These are phyloP conservation scores for Scenedesmus sp. DNA, from an alignment of 163 green algal genomes.

Conservation along the genomic window DNA sequence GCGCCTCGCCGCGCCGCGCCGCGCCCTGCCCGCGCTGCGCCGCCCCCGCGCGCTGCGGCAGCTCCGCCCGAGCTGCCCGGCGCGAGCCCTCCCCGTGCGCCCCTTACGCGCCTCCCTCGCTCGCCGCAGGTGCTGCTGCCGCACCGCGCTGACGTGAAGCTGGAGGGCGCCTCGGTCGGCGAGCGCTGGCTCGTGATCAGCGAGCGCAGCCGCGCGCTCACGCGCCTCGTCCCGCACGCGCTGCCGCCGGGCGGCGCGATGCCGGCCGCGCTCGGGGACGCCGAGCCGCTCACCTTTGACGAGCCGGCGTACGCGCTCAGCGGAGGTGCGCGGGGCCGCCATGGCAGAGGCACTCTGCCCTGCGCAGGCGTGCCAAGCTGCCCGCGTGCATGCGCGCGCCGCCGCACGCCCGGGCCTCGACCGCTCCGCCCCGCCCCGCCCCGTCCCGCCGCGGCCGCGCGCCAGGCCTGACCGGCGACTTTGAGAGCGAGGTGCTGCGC, in stretches of 20 bases:
- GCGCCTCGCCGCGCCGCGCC: no score
- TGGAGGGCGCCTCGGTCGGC: constrained; percentile 68
- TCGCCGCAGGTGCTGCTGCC: constrained; percentile 71
- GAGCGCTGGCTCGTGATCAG: constrained; percentile 56
- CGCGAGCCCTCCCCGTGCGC: no score
- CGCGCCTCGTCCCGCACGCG: constrained; percentile 55
- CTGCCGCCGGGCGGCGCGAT: constrained; percentile 46
- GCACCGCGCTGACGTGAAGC: constrained; percentile 82
- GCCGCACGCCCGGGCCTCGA: no score
- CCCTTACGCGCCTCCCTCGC: no score
- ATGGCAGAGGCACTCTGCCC: neutral
- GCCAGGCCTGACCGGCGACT: constrained; percentile 66
- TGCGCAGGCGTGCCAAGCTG: neutral
- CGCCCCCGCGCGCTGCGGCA: no score
- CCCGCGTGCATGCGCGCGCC: constrained; percentile 13
- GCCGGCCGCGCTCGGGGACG: constrained; percentile 47
- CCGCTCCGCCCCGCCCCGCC: no score
- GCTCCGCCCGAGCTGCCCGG: no score
- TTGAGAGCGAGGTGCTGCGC: constrained; percentile 75
- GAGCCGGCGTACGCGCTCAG: constrained; percentile 79
- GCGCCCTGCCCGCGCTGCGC: no score
- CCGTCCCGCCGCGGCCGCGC: neutral
- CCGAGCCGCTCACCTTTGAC: constrained; percentile 71
- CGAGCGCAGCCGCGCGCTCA: constrained; percentile 40
- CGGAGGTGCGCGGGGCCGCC: constrained; percentile 31